Conservation (phyloP, 2,329 filamentous ascomycete species). For the Uncinocarpus reesii region DNA sequence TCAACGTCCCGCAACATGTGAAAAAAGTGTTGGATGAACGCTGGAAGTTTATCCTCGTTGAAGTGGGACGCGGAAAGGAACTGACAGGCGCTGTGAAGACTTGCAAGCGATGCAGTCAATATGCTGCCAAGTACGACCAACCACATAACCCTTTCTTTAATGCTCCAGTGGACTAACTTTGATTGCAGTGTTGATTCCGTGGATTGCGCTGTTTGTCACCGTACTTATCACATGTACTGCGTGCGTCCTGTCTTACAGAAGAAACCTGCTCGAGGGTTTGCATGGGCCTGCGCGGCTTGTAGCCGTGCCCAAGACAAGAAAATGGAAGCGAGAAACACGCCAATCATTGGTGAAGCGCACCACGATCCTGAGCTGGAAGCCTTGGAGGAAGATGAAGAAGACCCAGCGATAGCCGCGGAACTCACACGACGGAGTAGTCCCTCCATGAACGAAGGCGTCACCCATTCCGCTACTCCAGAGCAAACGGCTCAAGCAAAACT, state of each 20-base stretch:
- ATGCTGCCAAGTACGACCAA: conserved; percentile 69
- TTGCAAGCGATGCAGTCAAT: conserved; percentile 84
- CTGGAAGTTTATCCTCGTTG: conserved; percentile 93
- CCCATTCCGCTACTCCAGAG: conserved; percentile 59
- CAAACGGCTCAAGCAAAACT: conserved; percentile 87
- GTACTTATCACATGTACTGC: conserved; percentile 98
- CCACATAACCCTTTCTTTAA: not conserved
- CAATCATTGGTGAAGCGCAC: conserved; percentile 50
- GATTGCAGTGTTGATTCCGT: conserved; percentile 72
- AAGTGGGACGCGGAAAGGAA: conserved; percentile 87
- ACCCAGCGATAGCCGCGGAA: conserved; percentile 57
- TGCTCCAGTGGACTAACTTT: conserved; percentile 19
- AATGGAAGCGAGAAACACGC: conserved; percentile 79
- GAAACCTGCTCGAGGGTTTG: conserved; percentile 94
- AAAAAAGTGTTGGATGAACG: conserved; percentile 92
- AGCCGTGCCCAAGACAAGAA: conserved; percentile 91
- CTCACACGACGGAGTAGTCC: conserved; percentile 27
- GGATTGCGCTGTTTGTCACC: conserved; percentile 86
- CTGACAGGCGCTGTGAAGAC: conserved; percentile 90
- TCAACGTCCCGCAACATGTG: conserved; percentile 90
- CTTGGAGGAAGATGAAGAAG: conserved; percentile 62
- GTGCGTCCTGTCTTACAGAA: conserved; percentile 84
- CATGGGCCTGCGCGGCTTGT: conserved; percentile 93
- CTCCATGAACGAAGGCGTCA: conserved; percentile 46
- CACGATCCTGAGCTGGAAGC: conserved; percentile 54